phyloP scores from a whole-genome alignment of 228 moss, liverwort and hornwort genomes.

The Sphagnum magellanicum region DNA sequence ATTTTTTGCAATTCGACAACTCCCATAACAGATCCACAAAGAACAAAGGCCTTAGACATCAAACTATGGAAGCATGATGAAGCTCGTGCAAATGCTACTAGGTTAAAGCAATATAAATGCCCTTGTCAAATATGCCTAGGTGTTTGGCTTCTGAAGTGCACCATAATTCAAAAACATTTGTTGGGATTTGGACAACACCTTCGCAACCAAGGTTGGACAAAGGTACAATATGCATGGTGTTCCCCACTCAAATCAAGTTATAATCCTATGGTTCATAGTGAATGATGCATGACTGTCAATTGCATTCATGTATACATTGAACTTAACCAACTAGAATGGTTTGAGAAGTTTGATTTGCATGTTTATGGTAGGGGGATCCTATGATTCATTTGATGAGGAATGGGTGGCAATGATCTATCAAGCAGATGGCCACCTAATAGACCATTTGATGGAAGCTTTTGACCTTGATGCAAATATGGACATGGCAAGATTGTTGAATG shows the following conservation, averaged over 20 bases:
- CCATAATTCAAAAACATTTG: neutral
- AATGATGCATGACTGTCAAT: neutral
- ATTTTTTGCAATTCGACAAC: neutral
- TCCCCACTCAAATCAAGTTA: neutral
- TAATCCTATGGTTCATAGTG: neutral
- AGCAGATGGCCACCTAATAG: neutral
- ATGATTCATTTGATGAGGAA: neutral
- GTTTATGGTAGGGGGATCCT: neutral
- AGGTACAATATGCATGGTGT: neutral
- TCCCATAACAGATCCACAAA: neutral
- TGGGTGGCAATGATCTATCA: neutral
- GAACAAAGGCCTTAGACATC: neutral
- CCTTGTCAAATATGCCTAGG: neutral
- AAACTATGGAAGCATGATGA: neutral
- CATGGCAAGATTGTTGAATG: neutral
- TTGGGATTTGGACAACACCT: neutral
- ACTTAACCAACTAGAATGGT: neutral
- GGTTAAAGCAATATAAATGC: neutral
- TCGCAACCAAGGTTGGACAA: neutral
- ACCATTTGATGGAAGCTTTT: neutral
- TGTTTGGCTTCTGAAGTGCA: neutral
- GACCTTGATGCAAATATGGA: too few relatives aligned
- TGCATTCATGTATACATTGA: neutral
- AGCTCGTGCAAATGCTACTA: neutral
- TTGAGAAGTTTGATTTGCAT: neutral